Conservation (phyloP, 2,329 filamentous ascomycete genomes). For the Lasiodiplodia sp. region DNA sequence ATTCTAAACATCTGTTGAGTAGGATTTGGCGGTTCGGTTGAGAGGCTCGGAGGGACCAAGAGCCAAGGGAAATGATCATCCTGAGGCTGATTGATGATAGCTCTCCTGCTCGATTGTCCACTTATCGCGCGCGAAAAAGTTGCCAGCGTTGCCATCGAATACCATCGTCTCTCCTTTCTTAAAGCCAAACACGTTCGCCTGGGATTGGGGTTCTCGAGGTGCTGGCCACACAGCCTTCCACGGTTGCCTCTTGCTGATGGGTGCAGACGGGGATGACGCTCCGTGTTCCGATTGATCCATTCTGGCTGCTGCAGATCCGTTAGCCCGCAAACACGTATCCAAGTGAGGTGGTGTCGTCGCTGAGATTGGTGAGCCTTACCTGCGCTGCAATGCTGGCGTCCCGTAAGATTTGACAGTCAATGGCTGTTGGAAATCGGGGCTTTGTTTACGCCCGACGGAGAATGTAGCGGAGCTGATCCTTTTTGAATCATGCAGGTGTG, state of each 20-base stretch:
- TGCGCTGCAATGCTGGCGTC: background rate
- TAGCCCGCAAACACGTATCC: background rate
- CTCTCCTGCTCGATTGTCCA: constrained; percentile 1
- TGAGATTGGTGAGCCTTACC: background rate
- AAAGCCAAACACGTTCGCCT: background rate
- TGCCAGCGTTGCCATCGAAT: background rate
- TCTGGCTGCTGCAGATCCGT: background rate
- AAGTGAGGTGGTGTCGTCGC: background rate
- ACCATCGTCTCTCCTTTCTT: background rate
- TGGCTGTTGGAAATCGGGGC: background rate
- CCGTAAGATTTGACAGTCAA: background rate
- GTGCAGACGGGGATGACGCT: background rate
- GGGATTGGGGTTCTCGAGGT: background rate
- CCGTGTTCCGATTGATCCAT: background rate
- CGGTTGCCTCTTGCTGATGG: background rate
- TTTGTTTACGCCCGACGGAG: background rate
- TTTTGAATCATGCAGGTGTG: background rate
- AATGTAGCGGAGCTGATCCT: background rate
- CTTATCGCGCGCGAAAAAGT: background rate
- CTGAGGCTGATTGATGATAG: background rate
- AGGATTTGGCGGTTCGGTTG: no score
- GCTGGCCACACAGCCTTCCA: background rate
- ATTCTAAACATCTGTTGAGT: no score
- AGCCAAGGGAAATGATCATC: no score
- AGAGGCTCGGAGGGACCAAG: no score